These are phyloP conservation scores for Xylaria palmicola DNA, from an alignment of 495 filamentous ascomycete species.

Conservation along the genomic window DNA sequence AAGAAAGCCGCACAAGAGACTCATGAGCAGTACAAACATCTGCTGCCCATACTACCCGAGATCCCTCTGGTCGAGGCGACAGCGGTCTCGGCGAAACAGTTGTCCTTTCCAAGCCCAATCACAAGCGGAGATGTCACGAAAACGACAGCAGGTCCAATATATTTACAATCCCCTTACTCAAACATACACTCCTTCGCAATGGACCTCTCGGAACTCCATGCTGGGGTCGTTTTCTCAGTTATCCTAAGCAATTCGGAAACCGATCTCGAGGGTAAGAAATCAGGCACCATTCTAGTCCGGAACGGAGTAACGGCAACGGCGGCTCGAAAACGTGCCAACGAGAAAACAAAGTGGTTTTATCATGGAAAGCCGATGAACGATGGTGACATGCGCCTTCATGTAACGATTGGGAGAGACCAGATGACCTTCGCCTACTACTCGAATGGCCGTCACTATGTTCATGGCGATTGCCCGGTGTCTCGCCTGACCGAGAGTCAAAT, in stretches of 20 bases:
- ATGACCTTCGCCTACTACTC: not conserved
- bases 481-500: not conserved
- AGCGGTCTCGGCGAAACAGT: not conserved
- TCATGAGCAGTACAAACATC: too few relatives aligned
- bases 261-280: slow-evolving; percentile 6
- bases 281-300: not conserved
- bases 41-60: too few relatives aligned
- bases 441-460: not conserved
- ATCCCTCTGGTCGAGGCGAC: not conserved
- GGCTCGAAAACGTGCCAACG: not conserved
- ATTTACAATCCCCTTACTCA: not conserved
- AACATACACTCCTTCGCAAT: not conserved
- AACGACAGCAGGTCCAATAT: not conserved
- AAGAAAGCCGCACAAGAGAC: too few relatives aligned
- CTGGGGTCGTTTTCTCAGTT: not conserved
- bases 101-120: not conserved
- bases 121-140: not conserved
- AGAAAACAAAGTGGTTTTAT: not conserved
- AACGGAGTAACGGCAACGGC: slow-evolving; percentile 3
- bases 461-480: slow-evolving; percentile 3
- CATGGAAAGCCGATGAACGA: slow-evolving; percentile 3
- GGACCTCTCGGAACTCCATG: not conserved
- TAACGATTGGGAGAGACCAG: not conserved
- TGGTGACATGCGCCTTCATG: slow-evolving; percentile 2
- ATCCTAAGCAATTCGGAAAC: not conserved